These are phyloP conservation scores for Sarocladium oryzae DNA, from an alignment of 2,329 filamentous ascomycete genomes.

Conservation along the genomic window DNA sequence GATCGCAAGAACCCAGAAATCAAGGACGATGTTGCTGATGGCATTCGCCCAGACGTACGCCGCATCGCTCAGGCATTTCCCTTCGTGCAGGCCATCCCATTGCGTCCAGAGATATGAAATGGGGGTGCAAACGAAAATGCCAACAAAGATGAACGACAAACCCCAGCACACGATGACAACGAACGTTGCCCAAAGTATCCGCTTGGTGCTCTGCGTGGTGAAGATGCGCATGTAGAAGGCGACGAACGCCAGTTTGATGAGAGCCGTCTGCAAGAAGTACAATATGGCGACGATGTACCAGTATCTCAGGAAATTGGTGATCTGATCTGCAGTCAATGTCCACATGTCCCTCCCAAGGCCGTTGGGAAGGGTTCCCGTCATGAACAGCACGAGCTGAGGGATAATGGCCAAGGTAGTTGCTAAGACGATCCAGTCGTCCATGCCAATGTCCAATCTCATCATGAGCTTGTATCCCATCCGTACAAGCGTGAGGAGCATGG, in stretches of 20 bases:
- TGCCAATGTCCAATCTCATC: constrained; percentile 17
- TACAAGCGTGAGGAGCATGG: constrained; percentile 28
- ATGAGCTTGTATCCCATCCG: constrained; percentile 30
- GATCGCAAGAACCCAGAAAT: constrained; percentile 41
- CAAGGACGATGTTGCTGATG: constrained; percentile 39
- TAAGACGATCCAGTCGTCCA: constrained; percentile 30
- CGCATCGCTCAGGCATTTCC: constrained; percentile 39
- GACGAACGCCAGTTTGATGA: constrained; percentile 42
- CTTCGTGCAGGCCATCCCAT: constrained; percentile 40
- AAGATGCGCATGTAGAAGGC: constrained; percentile 48
- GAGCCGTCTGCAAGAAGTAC: constrained; percentile 34
- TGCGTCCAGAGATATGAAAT: constrained; percentile 41
- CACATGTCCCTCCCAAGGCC: constrained; percentile 41
- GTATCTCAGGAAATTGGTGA: constrained; percentile 33
- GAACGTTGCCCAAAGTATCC: constrained; percentile 31
- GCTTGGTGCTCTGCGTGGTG: constrained; percentile 26
- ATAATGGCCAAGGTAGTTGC: constrained; percentile 20
- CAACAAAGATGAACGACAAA: constrained; percentile 30
- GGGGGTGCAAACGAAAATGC: constrained; percentile 41
- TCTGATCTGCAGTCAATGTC: constrained; percentile 31
- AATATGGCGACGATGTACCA: constrained; percentile 32
- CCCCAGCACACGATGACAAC: constrained; percentile 28
- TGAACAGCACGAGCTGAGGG: constrained; percentile 22
- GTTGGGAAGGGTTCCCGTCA: constrained; percentile 21
- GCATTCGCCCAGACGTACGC: constrained; percentile 42